These are phyloP conservation scores for Penicillium brasilianum DNA, from an alignment of 2,329 filamentous ascomycete genomes.

Conservation along the genomic window DNA sequence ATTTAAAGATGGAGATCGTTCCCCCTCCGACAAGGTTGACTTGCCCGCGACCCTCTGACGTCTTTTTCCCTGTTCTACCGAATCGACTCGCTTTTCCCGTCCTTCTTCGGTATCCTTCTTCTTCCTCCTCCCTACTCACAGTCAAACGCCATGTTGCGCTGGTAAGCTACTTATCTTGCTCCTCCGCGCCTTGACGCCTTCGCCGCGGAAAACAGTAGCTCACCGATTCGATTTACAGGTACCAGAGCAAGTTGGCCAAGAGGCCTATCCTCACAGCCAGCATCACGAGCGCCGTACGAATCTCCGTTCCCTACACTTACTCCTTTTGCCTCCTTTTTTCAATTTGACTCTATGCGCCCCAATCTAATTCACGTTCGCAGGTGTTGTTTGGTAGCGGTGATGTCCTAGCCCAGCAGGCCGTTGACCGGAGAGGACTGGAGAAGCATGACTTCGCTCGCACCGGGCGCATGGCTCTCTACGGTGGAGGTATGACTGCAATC, in stretches of 20 bases:
- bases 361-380: conserved; percentile 41
- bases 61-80: neutral
- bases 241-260: conserved; percentile 79
- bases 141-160: conserved; percentile 41
- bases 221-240: conserved; percentile 61
- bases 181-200: neutral
- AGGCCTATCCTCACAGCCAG: conserved; percentile 89
- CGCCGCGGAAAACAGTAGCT: conserved; percentile 24
- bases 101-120: conserved; percentile 1
- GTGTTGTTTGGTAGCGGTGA: conserved; percentile 93
- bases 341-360: neutral
- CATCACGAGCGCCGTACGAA: conserved; percentile 75
- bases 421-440: conserved; percentile 78
- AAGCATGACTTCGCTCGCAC: conserved; percentile 70
- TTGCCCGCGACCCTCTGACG: neutral
- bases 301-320: neutral
- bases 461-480: conserved; percentile 56
- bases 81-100: conserved; percentile 8
- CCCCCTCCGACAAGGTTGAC: neutral
- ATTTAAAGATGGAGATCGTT: conserved; percentile 28
- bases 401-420: conserved; percentile 84
- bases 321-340: conserved; percentile 8
- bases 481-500: conserved; percentile 48
- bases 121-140: conserved; percentile 8
- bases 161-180: conserved; percentile 31